A percentile compares a stretch with the other conserved stretches of the same genome.
phyloP scores from a whole-genome alignment of 1,284 basidiomycete genomes.

The Ustilago tritici region DNA sequence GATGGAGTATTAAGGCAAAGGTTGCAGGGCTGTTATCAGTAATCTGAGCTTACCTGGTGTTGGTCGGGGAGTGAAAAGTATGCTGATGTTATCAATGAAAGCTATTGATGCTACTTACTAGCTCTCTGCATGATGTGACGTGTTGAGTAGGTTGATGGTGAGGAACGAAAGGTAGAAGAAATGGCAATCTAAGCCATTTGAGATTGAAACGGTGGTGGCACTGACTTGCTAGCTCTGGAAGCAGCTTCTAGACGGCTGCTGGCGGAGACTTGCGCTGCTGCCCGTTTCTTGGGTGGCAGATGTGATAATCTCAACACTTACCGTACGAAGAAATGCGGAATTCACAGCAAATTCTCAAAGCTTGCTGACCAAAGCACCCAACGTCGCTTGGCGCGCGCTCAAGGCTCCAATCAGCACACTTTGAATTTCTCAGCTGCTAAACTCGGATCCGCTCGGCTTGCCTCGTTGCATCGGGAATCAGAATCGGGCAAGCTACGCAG shows the following conservation, averaged over 20 bases:
- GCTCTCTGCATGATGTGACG: conserved; percentile 49
- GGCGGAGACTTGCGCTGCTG: conserved; percentile 13
- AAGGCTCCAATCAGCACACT: conserved; percentile 31
- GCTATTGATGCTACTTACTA: conserved; percentile 26
- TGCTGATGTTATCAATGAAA: neutral
- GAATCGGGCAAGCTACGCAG: neutral
- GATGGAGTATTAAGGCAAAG: neutral
- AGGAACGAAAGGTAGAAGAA: neutral
- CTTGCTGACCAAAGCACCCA: conserved; percentile 44
- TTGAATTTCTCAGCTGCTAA: conserved; percentile 26
- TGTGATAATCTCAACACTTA: conserved; percentile 35
- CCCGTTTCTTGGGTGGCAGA: conserved; percentile 1
- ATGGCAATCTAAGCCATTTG: conserved; percentile 21
- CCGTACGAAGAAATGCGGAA: conserved; percentile 27
- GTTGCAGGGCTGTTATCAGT: conserved; percentile 7
- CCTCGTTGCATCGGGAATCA: neutral
- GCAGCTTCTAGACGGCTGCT: conserved; percentile 9
- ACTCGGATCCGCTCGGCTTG: conserved; percentile 27
- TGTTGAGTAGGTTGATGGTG: conserved; percentile 29
- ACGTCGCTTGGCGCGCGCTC: conserved; percentile 17
- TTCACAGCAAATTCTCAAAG: conserved; percentile 10
- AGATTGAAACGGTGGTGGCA: conserved; percentile 24
- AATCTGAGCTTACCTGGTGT: conserved; percentile 1
- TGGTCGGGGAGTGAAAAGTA: too few species aligned
- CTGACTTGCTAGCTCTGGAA: conserved; percentile 11